Base-by-base conservation (phyloP, 306 rosid genomes). In the Quercus gilva region DNA sequence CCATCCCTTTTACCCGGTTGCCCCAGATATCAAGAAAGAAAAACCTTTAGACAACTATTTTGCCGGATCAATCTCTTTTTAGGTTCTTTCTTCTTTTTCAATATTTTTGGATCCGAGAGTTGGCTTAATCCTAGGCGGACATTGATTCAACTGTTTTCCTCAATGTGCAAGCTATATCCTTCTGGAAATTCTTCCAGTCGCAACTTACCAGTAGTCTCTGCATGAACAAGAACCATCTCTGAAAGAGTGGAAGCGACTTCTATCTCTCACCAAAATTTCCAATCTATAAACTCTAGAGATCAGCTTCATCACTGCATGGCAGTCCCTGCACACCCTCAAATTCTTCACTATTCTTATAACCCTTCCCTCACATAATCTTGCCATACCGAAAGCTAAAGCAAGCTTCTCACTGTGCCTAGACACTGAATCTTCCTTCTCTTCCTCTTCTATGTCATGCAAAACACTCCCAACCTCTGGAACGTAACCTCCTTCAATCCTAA, bases 181-280 rank as follows among this genome's bases (percentile, higher is more conserved):
- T 31, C 20, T 8, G 45, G 23, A 31, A 65, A 29, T 18, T 4
- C 20, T 64, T 64, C n/a, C 28, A 11, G 13, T 10, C 5, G 33
- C 19, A 51, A 49, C 57, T 88, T 84, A 92, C 97, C 97, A 94
- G 82, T 86, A 92, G 72, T 94, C 97, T 84, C 77, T 81, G 78
- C 98, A 90, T 63, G 98, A 94, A 79, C 98, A 92, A 58, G 82
- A 70, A 58, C 96, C 97, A 69, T 81, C 82, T 82, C 41, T 76
- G 83, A 94, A 92, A 9, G 85, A 89, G 83, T 94, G 98, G 89
- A 92, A 92, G 77, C 96, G 96, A 79, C 93, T 90, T 86, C 96
- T 90, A 80, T 94, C 96, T 82, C 98, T 89, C 78, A 92, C 86
- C 41, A 87, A 79, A 41, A 94, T 88, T 71, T 92, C 97, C 61